These are phyloP conservation scores for Debaryomyces sp. DNA, from an alignment of 1,139 yeast genomes.

Conservation along the genomic window DNA sequence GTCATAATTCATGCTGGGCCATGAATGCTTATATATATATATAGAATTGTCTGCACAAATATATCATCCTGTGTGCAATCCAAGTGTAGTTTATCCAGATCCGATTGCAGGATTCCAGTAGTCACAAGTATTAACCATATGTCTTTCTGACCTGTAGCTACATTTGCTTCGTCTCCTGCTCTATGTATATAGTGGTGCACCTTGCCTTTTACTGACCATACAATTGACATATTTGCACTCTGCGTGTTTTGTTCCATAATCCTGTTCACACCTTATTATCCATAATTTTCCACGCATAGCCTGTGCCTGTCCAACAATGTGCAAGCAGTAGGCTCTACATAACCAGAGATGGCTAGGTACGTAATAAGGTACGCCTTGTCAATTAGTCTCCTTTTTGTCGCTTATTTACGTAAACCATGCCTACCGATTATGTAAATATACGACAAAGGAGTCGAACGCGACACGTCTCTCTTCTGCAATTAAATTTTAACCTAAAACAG, in stretches of 20 bases:
- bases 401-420: slow-evolving; percentile 1
- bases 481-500: slow-evolving; percentile 8
- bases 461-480: slow-evolving; percentile 6
- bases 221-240: neutral
- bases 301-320: neutral
- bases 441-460: slow-evolving; percentile 9
- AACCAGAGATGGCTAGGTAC: no score
- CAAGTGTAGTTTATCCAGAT: neutral
- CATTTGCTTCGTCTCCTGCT: neutral
- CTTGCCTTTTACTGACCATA: neutral
- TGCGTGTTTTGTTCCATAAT: neutral
- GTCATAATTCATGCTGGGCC: slow-evolving; percentile 3
- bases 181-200: neutral
- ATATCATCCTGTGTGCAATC: neutral
- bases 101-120: neutral
- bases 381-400: neutral
- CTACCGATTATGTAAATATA: slow-evolving; percentile 1
- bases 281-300: neutral
- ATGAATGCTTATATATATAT: neutral
- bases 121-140: no score
- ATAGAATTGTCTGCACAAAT: neutral
- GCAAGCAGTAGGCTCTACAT: neutral
- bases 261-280: neutral
- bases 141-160: neutral
- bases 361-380: neutral